Base-by-base conservation (phyloP, 2,329 filamentous ascomycete genomes). In the Fusarium duplospermum region DNA sequence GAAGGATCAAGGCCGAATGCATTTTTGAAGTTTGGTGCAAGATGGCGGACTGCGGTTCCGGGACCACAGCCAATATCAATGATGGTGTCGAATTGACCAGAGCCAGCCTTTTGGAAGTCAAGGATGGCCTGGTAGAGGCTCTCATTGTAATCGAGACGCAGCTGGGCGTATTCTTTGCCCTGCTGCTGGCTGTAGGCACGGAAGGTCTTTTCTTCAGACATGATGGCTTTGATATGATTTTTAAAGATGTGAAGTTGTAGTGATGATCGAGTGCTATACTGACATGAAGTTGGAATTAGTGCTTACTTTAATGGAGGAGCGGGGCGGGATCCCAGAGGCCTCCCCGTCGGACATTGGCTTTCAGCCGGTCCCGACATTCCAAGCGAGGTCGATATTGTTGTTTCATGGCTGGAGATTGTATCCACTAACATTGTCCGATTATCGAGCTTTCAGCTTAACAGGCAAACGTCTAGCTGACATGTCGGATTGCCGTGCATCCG, bases 11-110 rank as follows among this genome's bases (percentile, higher is more conserved):
- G 74, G 6, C 88, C 90, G 18, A 87, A 79, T 9, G 82, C 86
- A 29, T 82, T 77, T 1, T 76, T 66, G 75, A 91, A 91, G 36
- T 81, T 82, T 0, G 80, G 78, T 0, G 86, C 85, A 1, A 91
- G 82, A 6, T 80, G 81, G 3, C 85, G 83, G 0, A 83, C 83
- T 0, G 86, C 87, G 14, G 79, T 85, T 5, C 89, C 89, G 0
- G 89, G 89, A 0, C 89, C 89, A 74, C 88, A 90, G 35, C 89
- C 89, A 7, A 91, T 80, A 69, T 92, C 89, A 14, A 90, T 76
- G 0, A 89, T 70, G 4, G 80, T 81, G 33, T 81, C 76, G 16
- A 87, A 73, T 14, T 82, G 62, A 14, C 87, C 87, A 22, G 86
- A 85, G 0, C 84, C 86, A 1, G 83, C 80, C 1, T 74, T 79